Percentiles rank a stretch among this genome's conserved stretches.
Conservation (phyloP, 495 filamentous ascomycete species). For the Lindgomyces ingoldianus region DNA sequence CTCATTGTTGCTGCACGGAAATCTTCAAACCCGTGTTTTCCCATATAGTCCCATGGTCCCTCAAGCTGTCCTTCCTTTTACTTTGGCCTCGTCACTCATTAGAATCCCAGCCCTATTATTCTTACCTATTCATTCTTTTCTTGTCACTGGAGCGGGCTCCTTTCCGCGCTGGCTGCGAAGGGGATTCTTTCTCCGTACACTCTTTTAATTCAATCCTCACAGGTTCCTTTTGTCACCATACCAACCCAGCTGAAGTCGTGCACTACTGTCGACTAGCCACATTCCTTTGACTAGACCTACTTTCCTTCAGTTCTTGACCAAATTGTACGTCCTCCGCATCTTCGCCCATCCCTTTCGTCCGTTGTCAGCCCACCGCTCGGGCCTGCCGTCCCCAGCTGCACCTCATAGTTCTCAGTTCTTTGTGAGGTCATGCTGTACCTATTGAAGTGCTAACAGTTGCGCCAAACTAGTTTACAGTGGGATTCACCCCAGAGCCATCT, state of each 20-base stretch:
- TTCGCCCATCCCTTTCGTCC: conserved; percentile 24
- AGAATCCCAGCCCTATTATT: conserved; percentile 31
- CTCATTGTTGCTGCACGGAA: conserved; percentile 32
- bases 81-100: conserved; percentile 43
- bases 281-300: conserved; percentile 33
- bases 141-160: conserved; percentile 34
- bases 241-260: conserved; percentile 23
- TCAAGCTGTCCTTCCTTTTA: conserved; percentile 35
- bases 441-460: conserved; percentile 28
- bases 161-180: conserved; percentile 40
- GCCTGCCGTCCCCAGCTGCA: conserved; percentile 16
- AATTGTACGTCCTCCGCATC: conserved; percentile 26
- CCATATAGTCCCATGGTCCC: conserved; percentile 35
- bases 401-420: conserved; percentile 15
- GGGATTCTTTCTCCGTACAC: conserved; percentile 35
- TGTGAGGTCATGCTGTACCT: conserved; percentile 17
- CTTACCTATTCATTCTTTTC: conserved; percentile 33
- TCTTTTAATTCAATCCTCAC: conserved; percentile 30
- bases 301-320: conserved; percentile 17
- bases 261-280: conserved; percentile 36
- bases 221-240: conserved; percentile 30
- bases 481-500: conserved; percentile 25
- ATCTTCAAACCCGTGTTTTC: conserved; percentile 26
- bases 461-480: conserved; percentile 28
- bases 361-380: conserved; percentile 8